These are phyloP conservation scores for Aspergillus biplanus DNA, from an alignment of 495 filamentous ascomycete genomes.

Conservation along the genomic window DNA sequence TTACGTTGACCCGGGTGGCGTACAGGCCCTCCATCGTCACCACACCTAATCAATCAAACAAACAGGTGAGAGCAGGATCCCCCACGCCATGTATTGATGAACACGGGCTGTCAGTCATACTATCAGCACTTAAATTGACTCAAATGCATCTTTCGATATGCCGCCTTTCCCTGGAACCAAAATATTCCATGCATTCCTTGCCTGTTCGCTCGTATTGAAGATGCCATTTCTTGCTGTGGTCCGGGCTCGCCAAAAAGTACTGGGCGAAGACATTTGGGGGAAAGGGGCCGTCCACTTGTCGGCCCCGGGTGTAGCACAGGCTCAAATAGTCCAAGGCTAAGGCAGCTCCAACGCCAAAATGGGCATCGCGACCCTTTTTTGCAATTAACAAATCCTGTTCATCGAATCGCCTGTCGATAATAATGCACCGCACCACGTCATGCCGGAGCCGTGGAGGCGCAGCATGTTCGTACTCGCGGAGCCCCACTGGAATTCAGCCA, in stretches of 20 bases:
- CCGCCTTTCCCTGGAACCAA: not conserved
- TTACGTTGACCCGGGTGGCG: constrained; percentile 3
- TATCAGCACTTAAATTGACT: constrained; percentile 8
- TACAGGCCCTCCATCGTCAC: not conserved
- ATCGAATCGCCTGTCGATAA: constrained; percentile 1
- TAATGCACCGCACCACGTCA: constrained; percentile 21
- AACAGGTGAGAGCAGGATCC: not conserved
- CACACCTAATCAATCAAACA: constrained; percentile 1
- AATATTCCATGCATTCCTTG: not conserved
- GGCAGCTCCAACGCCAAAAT: not conserved
- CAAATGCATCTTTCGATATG: not conserved
- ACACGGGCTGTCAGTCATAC: not conserved
- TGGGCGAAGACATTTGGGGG: not conserved
- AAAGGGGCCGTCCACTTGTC: constrained; percentile 6
- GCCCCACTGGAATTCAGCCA: constrained; percentile 17
- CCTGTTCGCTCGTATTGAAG: not conserved
- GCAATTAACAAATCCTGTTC: not conserved
- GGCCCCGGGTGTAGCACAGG: constrained; percentile 11
- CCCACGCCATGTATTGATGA: not conserved
- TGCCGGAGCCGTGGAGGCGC: constrained; percentile 27
- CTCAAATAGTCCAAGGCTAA: constrained; percentile 20
- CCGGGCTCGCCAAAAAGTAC: constrained; percentile 2
- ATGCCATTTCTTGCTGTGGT: not conserved
- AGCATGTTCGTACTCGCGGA: constrained; percentile 25
- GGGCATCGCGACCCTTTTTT: not conserved